Base-by-base conservation (phyloP, 192 early-diverging fungal species). In the Helicostylum pulchrum region DNA sequence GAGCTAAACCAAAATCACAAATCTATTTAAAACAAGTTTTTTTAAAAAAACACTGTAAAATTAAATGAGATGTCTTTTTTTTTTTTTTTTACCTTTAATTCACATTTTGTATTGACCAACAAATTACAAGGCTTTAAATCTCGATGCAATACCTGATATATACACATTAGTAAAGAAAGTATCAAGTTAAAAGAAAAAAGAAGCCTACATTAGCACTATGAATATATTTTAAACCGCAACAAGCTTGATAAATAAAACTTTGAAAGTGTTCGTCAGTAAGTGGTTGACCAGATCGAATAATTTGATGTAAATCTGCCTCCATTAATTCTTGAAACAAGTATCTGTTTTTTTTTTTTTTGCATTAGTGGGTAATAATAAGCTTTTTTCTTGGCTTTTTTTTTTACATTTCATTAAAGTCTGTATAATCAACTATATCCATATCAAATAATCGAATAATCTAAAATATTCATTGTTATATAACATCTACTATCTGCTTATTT, bases 1-100 rank as follows among this genome's bases (percentile, higher is more conserved):
- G 87, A 42, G 94, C 94, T 36, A 96, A 79, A 4, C 94, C 94
- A 83, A 96, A 96, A 68, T 96, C 94, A 77, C 93, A 95, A 63
- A 96, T 94, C 72, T 90, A 91, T 49, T 92, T 80, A 63, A 49
- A 26, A 49, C 32, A 31, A 56, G n/a, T n/a, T n/a, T n/a, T n/a
- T n/a, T n/a, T n/a, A 36, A 4, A 39, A 54, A 23, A 7, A 54
- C 6, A 31, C 10, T 7, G 20, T 4, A 36, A n/a, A 56, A 34
- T 17, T 7, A 53, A 50, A 50, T 50, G 9, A 50, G 5, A 50
- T 15, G 17, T 14, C 4, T 20, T 7, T 50, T 20, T 50, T 20
- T 47, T 43, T 15, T 57, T 50, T 50, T 50, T 19, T 50, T 50
- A 17, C 17, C 30, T 21, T 94, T 44, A 94, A 81, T 67, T 95